A percentile compares a stretch with the other conserved stretches of the same genome.
phyloP scores from a whole-genome alignment of 2,329 filamentous ascomycete genomes.

The Xylariaceae sp. region DNA sequence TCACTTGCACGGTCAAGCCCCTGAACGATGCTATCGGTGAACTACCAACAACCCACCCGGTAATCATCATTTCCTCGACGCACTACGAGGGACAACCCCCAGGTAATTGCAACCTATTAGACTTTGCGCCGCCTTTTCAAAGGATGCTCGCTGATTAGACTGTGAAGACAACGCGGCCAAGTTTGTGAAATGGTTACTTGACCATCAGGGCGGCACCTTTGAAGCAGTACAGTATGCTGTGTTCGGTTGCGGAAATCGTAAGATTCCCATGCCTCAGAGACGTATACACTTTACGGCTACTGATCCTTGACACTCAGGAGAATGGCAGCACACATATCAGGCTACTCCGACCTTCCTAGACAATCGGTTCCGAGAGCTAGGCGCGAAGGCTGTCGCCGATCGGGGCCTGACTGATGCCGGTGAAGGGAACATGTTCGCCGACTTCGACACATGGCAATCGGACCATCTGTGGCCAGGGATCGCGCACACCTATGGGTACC shows the following conservation, averaged over 20 bases:
- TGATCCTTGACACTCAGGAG: conserved; percentile 1
- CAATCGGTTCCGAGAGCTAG: neutral
- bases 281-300: too few species aligned
- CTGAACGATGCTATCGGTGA: neutral
- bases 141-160: neutral
- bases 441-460: conserved; percentile 1
- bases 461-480: conserved; percentile 1
- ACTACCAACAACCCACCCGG: neutral
- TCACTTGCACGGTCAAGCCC: neutral
- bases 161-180: neutral
- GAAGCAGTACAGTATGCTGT: neutral
- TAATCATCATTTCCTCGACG: neutral
- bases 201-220: neutral
- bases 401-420: neutral
- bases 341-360: neutral
- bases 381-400: neutral
- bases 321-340: conserved; percentile 1
- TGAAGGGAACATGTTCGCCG: conserved; percentile 1
- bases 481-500: neutral
- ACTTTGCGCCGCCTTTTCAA: neutral
- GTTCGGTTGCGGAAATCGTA: conserved; percentile 1
- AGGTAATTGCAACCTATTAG: neutral
- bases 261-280: too few species aligned
- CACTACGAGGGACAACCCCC: conserved; percentile 1
- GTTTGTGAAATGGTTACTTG: neutral